phyloP scores from a whole-genome alignment of 2,329 filamentous ascomycete species.

The Rutstroemia sp. region DNA sequence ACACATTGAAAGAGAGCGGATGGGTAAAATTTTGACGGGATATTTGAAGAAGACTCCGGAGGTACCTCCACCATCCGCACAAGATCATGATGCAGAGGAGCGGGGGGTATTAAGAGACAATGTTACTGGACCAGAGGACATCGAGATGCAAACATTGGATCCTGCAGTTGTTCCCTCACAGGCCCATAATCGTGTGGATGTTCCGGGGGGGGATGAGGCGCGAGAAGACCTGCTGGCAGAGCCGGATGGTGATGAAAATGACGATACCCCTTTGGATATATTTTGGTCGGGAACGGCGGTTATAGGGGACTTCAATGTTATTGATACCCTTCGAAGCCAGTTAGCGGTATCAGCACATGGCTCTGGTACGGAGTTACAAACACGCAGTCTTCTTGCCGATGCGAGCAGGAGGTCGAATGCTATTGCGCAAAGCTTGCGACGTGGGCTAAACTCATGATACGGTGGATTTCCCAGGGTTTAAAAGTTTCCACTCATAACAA shows the following conservation, averaged over 20 bases:
- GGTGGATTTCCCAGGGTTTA: neutral
- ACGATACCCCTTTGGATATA: conserved; percentile 24
- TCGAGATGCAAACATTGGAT: conserved; percentile 24
- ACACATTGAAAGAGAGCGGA: conserved; percentile 50
- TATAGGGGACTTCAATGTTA: conserved; percentile 28
- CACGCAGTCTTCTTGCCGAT: conserved; percentile 24
- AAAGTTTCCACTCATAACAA: neutral
- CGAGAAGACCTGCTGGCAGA: conserved; percentile 12
- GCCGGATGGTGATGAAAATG: conserved; percentile 18
- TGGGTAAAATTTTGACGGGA: conserved; percentile 32
- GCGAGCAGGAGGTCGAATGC: conserved; percentile 24
- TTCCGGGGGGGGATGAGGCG: conserved; percentile 12
- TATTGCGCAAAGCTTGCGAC: conserved; percentile 21
- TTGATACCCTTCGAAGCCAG: conserved; percentile 26
- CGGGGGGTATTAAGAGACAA: conserved; percentile 24
- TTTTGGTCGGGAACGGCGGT: conserved; percentile 28
- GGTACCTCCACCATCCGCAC: conserved; percentile 6
- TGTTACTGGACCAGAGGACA: conserved; percentile 18
- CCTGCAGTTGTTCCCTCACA: conserved; percentile 1
- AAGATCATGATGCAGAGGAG: conserved; percentile 29
- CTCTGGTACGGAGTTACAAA: conserved; percentile 21
- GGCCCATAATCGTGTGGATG: neutral
- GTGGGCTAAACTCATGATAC: conserved; percentile 15
- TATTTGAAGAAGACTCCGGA: conserved; percentile 6
- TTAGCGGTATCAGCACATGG: conserved; percentile 26